These are phyloP conservation scores for Pichia sp. DNA, from an alignment of 1,139 yeast genomes.

Conservation along the genomic window DNA sequence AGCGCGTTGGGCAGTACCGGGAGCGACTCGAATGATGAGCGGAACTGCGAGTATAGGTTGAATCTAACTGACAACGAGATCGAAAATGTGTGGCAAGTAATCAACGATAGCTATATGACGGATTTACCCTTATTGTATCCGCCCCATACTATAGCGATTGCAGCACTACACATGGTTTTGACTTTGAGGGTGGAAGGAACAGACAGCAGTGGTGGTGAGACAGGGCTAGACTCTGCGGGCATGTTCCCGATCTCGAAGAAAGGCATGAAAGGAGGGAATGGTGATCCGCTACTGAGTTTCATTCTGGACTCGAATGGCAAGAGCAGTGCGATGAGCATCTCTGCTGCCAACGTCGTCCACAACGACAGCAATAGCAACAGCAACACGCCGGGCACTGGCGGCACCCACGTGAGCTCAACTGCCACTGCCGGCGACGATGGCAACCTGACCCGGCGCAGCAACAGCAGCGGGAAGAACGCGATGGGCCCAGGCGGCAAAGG, in stretches of 20 bases:
- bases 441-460: background rate
- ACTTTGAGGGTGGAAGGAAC: slow-evolving; percentile 43
- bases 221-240: background rate
- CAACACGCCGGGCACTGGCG: background rate
- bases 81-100: slow-evolving; percentile 83
- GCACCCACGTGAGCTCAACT: background rate
- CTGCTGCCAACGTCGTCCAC: background rate
- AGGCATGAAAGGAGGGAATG: background rate
- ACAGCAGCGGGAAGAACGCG: background rate
- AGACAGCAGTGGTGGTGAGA: background rate
- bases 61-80: slow-evolving; percentile 61
- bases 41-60: slow-evolving; percentile 29
- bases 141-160: slow-evolving; percentile 85
- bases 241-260: background rate
- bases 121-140: slow-evolving; percentile 79
- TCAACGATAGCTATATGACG: slow-evolving; percentile 86
- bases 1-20: background rate
- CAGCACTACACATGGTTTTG: slow-evolving; percentile 71
- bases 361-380: background rate
- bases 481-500: background rate
- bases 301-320: slow-evolving; percentile 2
- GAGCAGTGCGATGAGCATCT: background rate
- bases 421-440: background rate
- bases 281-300: slow-evolving; percentile 3
- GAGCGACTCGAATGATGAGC: background rate